Percentiles rank a stretch among this genome's conserved stretches.
These are phyloP conservation scores for Cynara cardunculus DNA, from an alignment of 129 eudicot genomes.

Conservation along the genomic window DNA sequence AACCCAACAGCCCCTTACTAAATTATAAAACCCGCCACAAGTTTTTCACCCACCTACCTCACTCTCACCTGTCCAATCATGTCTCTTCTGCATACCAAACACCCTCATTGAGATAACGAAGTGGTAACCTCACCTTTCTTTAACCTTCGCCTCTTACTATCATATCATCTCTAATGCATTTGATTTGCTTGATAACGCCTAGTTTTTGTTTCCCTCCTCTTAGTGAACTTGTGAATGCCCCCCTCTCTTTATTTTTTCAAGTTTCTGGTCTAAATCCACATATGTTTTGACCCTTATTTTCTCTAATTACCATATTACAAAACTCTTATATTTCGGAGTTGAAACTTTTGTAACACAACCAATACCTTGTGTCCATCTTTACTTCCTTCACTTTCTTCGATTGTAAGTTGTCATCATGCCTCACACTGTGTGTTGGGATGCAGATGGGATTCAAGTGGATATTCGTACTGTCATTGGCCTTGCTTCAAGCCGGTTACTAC, in stretches of 20 bases:
- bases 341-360: not conserved
- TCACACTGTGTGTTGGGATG: constrained; percentile 5
- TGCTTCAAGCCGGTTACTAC: constrained; percentile 87
- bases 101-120: not conserved
- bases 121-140: not conserved
- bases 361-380: not conserved
- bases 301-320: not conserved
- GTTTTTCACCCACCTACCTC: not conserved
- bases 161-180: not conserved
- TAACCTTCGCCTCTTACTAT: not conserved
- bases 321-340: not conserved
- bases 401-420: not conserved
- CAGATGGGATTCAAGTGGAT: constrained; percentile 98
- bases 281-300: not conserved
- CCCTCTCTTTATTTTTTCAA: not conserved
- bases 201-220: not conserved
- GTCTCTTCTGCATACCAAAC: no score
- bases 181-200: not conserved
- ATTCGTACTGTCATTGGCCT: constrained; percentile 74
- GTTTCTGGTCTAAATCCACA: not conserved
- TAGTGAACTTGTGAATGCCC: not conserved
- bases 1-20: no score
- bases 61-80: not conserved
- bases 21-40: not conserved
- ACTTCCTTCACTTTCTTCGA: not conserved